Evolutionary conservation across 805 yeast genomes (phyloP), one percentile per base, ranked within the genome.

Genomic region (Cyberlindnera americana): DNA sequence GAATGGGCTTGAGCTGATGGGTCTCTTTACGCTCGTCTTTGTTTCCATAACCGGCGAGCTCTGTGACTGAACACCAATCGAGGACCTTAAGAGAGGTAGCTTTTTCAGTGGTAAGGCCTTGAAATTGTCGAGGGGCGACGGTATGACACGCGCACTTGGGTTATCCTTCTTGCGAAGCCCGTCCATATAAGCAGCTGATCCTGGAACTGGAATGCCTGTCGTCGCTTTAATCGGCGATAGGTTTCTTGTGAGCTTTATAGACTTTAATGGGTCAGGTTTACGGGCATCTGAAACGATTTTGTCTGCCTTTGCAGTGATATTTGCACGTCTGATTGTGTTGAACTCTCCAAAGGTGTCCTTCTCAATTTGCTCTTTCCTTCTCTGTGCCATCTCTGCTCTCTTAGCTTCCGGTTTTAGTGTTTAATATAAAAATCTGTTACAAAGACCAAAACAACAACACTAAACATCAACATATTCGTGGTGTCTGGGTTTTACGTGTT

Each of bases 301-400:
- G 13, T 28, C 11, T 8, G 42, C 21, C 26, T 32, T 38, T 10
- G 33, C 46, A 11, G 34, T 29, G 40, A 42, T 35, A 22, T 42
- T 38, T 26, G 57, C 42, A n/a, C 44, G 38, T 38, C 58, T 40
- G 10, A 54, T 33, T 7, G 34, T 27, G 11, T 30, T 43, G 29
- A 54, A 53, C 41, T 54, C 59, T 4, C 49, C 51, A 9, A 41
- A 46, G 21, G 52, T 47, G 33, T 54, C 59, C 18, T 16, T 21
- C 17, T 43, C 52, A 7, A 48, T 39, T n/a, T n/a, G n/a, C n/a
- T 6, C 29, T 35, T 33, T 16, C 33, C 28, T 32, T 26, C 27
- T 25, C 27, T 22, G 8, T 22, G 24, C 24, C 24, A 22, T 22
- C 24, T 22, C 10, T 22, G 24, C 24, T 28, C 19, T 16, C 14